phyloP scores from a whole-genome alignment of 2,329 filamentous ascomycete genomes.

The Colletotrichum abscissum region DNA sequence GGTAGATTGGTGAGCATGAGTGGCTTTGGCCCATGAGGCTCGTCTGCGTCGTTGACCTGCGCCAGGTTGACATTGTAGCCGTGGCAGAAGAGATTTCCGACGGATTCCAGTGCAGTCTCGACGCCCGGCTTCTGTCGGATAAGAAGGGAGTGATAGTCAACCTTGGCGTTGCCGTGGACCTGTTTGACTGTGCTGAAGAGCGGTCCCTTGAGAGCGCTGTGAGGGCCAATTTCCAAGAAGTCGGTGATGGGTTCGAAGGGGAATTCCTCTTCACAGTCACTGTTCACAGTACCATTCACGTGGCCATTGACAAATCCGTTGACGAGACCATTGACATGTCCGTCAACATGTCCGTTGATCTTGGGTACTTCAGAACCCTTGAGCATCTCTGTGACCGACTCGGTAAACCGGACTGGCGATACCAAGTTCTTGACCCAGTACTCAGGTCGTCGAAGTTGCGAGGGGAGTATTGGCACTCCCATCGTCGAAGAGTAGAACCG shows the following conservation, averaged over 20 bases:
- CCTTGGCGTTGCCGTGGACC: not conserved
- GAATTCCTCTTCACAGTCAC: not conserved
- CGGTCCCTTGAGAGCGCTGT: slow-evolving; percentile 60
- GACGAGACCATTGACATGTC: not conserved
- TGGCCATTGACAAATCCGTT: not conserved
- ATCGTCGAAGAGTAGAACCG: slow-evolving; percentile 31
- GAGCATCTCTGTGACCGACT: slow-evolving; percentile 48
- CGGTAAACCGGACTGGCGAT: slow-evolving; percentile 55
- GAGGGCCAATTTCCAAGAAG: slow-evolving; percentile 61
- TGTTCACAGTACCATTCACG: not conserved
- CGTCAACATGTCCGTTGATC: not conserved
- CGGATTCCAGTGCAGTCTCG: slow-evolving; percentile 11
- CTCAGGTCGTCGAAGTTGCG: slow-evolving; percentile 37
- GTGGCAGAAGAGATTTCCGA: slow-evolving; percentile 24
- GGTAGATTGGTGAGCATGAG: slow-evolving; percentile 37
- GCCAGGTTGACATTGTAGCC: slow-evolving; percentile 19
- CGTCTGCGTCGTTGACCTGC: slow-evolving; percentile 30
- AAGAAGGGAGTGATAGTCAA: slow-evolving; percentile 27
- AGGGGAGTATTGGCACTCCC: not conserved
- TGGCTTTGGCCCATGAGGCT: slow-evolving; percentile 22
- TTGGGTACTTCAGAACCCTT: not conserved
- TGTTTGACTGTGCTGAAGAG: slow-evolving; percentile 43
- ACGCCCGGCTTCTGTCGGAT: slow-evolving; percentile 7
- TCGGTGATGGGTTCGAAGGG: slow-evolving; percentile 38
- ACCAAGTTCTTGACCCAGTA: slow-evolving; percentile 60